Evolutionary conservation across 2,329 filamentous ascomycete species (phyloP), one percentile per base, ranked within the genome.

Genomic region (Aureobasidium musti): DNA sequence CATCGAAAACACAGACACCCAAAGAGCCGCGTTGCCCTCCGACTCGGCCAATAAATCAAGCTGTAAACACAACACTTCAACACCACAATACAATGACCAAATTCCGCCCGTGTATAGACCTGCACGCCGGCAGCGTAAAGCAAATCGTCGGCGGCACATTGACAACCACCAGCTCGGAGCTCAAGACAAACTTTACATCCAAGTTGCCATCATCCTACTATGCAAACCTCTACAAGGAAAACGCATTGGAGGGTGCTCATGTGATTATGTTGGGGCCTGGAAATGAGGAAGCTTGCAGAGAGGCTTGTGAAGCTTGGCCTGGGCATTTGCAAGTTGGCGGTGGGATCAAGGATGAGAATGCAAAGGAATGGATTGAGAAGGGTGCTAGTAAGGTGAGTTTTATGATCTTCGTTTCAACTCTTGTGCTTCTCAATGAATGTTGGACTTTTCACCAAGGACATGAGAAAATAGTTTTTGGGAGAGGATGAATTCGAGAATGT

Each of bases 121-220:
- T 99, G 63, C 95, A 99, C 78, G 89, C 93, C n/a, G 95, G 95
- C 17, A 89, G 94, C 76, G 95, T 99, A 68, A 99, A 99, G 82
- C 95, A 99, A 79, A 99, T 99, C 72, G 93, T 99, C 47, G 95
- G 95, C 72, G 94, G 95, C 68, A 98, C 95, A 1, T 85, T 99
- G 69, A 90, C 79, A 85, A 57, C 52, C 33, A 85, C 75, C 77
- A 70, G 68, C 23, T 69, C 72, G 37, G 69, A 71, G 52, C 84
- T 98, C 66, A 90, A 92, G 80, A 98, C 94, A 56, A 99, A 99
- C 79, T 93, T 92, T 81, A 89, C 97, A 68, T 97, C 95, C 11
- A 86, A 88, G 57, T 88, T 94, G 69, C 90, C 93, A 11, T 87
- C 95, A 2, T 85, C 86, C 4, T 84, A 97, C 80, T 99, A 91